Base-by-base conservation (phyloP, 2,329 filamentous ascomycete species). In the Verticillium alfalfae region DNA sequence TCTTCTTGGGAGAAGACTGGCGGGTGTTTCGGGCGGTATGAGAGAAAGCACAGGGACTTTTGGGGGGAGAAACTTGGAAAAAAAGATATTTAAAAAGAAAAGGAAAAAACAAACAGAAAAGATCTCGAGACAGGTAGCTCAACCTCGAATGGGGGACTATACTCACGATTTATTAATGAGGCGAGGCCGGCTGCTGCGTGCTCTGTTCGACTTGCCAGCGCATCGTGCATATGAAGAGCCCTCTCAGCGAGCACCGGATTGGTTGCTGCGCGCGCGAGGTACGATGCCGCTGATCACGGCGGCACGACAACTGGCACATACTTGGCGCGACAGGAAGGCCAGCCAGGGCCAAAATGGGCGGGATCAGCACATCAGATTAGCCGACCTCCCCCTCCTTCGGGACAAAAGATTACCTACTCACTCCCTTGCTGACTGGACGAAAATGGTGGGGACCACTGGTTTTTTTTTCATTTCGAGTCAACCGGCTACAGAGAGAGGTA, bases 191-290 rank as follows among this genome's bases (percentile, higher is more conserved):
- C 45, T 52, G 45, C 18, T 22, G 45, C 45, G 45, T n/a, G 39
- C 45, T n/a, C 45, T 52, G 45, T 52, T 38, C 55, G 22, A 57
- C 36, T 26, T 67, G 66, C 66, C 66, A 67, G 65, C 66, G 65
- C 66, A 67, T 67, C 64, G 49, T 64, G 65, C 65, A 66, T 13
- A 56, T 60, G 34, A 63, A 59, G 18, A 52, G n/a, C n/a, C 22
- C 5, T 18, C 45, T 12, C 4, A 31, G 45, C 45, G 45, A 18
- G n/a, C 18, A 52, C 57, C 31, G 57, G 57, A 58, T 58, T 60
- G 31, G 38, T 49, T 34, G n/a, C 55, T 22, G 45, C n/a, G 45
- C 18, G 45, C 13, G 45, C 18, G 45, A 26, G 45, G 45, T 52
- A 52, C 55, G 64, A 61, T 60, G 59, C 63, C 39, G 60, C 45